phyloP scores from a whole-genome alignment of 2,329 filamentous ascomycete genomes.

The Diaporthe caulivora region DNA sequence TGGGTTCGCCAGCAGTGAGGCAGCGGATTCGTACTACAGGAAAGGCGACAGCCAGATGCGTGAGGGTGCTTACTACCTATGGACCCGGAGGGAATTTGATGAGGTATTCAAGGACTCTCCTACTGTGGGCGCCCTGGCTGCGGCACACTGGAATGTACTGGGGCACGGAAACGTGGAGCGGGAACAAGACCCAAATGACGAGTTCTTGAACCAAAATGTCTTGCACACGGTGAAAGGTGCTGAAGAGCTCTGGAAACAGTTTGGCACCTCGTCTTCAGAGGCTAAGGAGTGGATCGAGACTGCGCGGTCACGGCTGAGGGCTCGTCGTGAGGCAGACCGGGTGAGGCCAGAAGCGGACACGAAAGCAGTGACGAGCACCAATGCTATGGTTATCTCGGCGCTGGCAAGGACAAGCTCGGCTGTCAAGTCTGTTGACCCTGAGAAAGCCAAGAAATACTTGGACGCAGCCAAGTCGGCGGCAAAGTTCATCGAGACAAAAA shows the following conservation, averaged over 20 bases:
- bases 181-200: constrained; percentile 88
- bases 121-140: constrained; percentile 78
- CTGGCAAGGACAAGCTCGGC: constrained; percentile 81
- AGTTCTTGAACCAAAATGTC: constrained; percentile 95
- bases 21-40: constrained; percentile 84
- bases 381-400: constrained; percentile 87
- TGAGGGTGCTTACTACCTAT: constrained; percentile 94
- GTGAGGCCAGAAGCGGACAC: constrained; percentile 84
- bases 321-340: constrained; percentile 80
- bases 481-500: constrained; percentile 76
- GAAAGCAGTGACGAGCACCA: constrained; percentile 89
- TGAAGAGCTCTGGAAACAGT: constrained; percentile 78
- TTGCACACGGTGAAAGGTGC: constrained; percentile 78
- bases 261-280: constrained; percentile 78
- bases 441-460: constrained; percentile 71
- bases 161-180: constrained; percentile 88
- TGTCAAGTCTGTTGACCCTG: constrained; percentile 70
- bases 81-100: constrained; percentile 90
- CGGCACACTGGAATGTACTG: constrained; percentile 86
- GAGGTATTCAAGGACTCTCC: constrained; percentile 69
- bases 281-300: constrained; percentile 75
- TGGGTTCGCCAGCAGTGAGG: constrained; percentile 89
- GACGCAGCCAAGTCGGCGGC: constrained; percentile 76
- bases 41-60: constrained; percentile 84
- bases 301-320: constrained; percentile 76